Base-by-base conservation (phyloP, 768 basidiomycete genomes). In the Epithele typhae region DNA sequence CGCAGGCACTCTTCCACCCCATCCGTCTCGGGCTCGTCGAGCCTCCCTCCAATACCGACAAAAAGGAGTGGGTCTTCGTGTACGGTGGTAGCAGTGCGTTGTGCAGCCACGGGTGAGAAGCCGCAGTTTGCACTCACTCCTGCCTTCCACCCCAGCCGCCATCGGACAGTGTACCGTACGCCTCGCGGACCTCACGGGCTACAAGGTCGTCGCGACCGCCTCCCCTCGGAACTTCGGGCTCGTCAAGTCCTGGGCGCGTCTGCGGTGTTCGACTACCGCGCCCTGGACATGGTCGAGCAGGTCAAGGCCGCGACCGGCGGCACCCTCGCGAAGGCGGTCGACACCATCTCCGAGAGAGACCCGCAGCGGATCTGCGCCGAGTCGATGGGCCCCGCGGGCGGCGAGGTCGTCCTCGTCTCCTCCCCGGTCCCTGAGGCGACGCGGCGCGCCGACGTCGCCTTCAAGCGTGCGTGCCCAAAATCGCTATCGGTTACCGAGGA, bases 121-220 rank as follows among this genome's bases (percentile, higher is more conserved):
- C n/a, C n/a, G n/a, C n/a, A n/a, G n/a, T n/a, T 2, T 23, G 3
- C 17, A 12, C 19, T 23, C 5, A 18, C 11, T 15, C 6, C 6
- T n/a, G 7, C 17, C 3, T 17, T 9, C 18, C 15, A 4, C 25
- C 14, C 14, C 22, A 56, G 41, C 51, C 18, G 45, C 51, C 23
- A 63, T 66, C n/a, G 69, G 70, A 0, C 56, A 59, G 23, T 65
- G 56, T 45, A 69, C 70, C 0, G 61, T 77, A 15, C 68, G 72
- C 51, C 64, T 76, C 14, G 68, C 70, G 2, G 67, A 68, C 27
- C 57, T 70, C 3, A 55, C 69, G 0, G 76, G 76, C 14, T 64
- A 74, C 47, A 65, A 65, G 21, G 70, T 77, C 37, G 63, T 73
- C 17, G 66, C 75, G 6, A 73, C 72, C 19, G 67, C 73, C 4